phyloP scores from a whole-genome alignment of 768 basidiomycete genomes.

The Psilocybe subaeruginosa region DNA sequence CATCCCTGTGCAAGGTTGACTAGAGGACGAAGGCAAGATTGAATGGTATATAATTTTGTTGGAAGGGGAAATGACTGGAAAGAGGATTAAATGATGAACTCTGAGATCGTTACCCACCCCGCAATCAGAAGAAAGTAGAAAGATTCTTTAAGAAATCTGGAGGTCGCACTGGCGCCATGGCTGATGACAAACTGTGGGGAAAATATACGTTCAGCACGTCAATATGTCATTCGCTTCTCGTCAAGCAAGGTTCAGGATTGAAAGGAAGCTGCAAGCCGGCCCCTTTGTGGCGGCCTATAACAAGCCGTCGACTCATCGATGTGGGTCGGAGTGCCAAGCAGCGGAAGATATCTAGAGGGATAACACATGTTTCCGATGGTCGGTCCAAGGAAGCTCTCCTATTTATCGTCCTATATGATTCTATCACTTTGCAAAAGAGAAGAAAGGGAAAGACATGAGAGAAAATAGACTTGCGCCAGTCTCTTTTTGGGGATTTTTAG shows the following conservation, averaged over 20 bases:
- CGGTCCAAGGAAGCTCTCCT: neutral
- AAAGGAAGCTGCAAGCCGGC: neutral
- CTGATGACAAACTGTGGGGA: constrained; percentile 12
- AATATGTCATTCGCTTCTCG: constrained; percentile 5
- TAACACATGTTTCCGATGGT: neutral
- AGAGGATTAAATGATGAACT: constrained; percentile 2
- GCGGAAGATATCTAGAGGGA: neutral
- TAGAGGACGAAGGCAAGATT: neutral
- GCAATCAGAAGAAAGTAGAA: constrained; percentile 9
- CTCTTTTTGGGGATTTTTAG: neutral
- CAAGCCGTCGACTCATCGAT: neutral
- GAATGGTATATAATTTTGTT: neutral
- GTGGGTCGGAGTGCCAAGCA: neutral
- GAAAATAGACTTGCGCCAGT: no score
- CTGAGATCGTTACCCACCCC: constrained; percentile 6
- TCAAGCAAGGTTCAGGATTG: neutral
- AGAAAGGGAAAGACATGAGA: no score
- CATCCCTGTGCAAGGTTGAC: neutral
- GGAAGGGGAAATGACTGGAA: neutral
- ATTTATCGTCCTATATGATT: neutral
- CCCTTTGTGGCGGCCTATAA: constrained; percentile 1
- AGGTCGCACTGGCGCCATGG: constrained; percentile 3
- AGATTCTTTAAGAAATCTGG: neutral
- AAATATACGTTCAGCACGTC: constrained; percentile 8
- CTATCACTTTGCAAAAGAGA: no score